These are phyloP conservation scores for Carex littledalei DNA, from an alignment of 176 grass and related monocot genomes.

Conservation along the genomic window DNA sequence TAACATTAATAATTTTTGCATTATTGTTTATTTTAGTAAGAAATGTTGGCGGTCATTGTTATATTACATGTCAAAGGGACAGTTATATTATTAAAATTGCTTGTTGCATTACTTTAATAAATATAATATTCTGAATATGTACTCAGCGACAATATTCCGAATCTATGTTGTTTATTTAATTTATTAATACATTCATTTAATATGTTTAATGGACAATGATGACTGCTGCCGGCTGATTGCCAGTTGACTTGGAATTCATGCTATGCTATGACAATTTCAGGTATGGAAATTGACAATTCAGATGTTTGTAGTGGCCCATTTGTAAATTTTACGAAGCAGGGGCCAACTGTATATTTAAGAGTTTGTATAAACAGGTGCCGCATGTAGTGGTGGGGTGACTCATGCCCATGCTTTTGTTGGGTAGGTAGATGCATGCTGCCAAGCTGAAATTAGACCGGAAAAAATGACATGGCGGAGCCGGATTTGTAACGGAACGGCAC, in stretches of 20 bases:
- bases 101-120: not conserved
- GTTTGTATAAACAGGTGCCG: slow-evolving; percentile 7
- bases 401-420: not conserved
- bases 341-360: not conserved
- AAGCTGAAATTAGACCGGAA: no score
- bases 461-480: no score
- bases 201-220: not conserved
- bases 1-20: not conserved
- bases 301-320: not conserved
- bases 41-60: not conserved
- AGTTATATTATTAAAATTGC: not conserved
- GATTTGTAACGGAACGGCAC: no score
- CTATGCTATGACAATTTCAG: not conserved
- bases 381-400: slow-evolving; percentile 8
- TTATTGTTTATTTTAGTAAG: not conserved
- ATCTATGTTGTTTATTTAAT: not conserved
- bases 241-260: not conserved
- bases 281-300: not conserved
- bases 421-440: not conserved
- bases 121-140: not conserved
- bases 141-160: not conserved
- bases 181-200: not conserved
- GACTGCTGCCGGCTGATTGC: not conserved
- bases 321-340: not conserved
- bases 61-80: not conserved